Evolutionary conservation across 2,329 filamentous ascomycete species (phyloP).

Genomic region (Colletotrichum horii): DNA sequence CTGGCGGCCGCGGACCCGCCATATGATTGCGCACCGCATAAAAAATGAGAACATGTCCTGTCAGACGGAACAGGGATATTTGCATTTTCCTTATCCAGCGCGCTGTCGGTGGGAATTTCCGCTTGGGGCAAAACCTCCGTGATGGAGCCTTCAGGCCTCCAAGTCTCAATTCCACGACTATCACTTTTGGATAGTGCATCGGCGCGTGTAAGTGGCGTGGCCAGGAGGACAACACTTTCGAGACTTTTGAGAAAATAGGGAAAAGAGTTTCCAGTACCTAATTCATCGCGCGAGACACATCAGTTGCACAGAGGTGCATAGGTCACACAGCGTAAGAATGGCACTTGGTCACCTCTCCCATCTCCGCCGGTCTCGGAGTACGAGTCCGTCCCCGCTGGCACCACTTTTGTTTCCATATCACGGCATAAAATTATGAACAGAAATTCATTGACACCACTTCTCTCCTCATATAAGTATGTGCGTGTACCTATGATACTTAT

Average conservation of each 20-base stretch:
- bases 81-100: neutral
- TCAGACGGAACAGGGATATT: neutral
- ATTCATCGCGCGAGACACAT: neutral
- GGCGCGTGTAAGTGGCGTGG: neutral
- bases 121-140: neutral
- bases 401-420: neutral
- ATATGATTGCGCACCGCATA: neutral
- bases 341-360: neutral
- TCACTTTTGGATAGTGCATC: neutral
- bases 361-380: neutral
- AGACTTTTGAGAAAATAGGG: neutral
- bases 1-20: too few relatives aligned
- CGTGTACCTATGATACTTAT: neutral
- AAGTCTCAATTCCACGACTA: neutral
- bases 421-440: neutral
- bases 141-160: accelerated
- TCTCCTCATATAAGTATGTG: neutral
- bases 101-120: neutral
- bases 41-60: neutral
- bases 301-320: neutral
- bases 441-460: neutral
- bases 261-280: neutral
- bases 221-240: neutral
- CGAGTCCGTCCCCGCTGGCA: neutral
- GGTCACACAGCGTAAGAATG: neutral